Evolutionary conservation across 768 basidiomycete species (phyloP).

Genomic region (Russula virescens): DNA sequence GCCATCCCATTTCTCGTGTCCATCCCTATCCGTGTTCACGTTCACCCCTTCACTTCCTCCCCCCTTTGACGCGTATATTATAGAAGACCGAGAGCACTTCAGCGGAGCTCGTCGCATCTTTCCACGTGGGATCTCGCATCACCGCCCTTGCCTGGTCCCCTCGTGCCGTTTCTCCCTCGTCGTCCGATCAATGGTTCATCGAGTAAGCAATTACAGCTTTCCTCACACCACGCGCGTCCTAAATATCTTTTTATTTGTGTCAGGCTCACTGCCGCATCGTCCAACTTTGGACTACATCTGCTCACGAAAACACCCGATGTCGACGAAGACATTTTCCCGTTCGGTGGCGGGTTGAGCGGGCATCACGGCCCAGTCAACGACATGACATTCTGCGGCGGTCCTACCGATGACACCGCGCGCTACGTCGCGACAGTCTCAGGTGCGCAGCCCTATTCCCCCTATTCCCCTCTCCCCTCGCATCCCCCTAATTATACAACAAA

Average conservation of each 20-base stretch:
- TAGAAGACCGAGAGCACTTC: constrained; percentile 36
- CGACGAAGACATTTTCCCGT: constrained; percentile 54
- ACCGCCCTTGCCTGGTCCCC: constrained; percentile 80
- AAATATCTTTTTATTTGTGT: background rate
- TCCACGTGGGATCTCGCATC: constrained; percentile 63
- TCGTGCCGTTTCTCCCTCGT: constrained; percentile 57
- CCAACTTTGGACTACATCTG: constrained; percentile 65
- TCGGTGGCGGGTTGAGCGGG: constrained; percentile 76
- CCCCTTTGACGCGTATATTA: constrained; percentile 34
- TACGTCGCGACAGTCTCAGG: constrained; percentile 82
- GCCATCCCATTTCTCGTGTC: background rate
- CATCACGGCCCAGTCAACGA: constrained; percentile 76
- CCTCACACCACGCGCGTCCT: constrained; percentile 8
- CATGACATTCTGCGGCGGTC: constrained; percentile 75
- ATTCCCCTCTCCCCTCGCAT: constrained; percentile 9
- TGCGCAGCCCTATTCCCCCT: constrained; percentile 26
- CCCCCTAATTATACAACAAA: no score
- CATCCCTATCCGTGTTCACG: constrained; percentile 17
- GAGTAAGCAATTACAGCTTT: constrained; percentile 44
- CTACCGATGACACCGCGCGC: constrained; percentile 56
- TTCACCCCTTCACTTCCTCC: no score
- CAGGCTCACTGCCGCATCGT: constrained; percentile 63
- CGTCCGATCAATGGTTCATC: constrained; percentile 59
- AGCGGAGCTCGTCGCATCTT: constrained; percentile 54
- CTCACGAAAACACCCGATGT: constrained; percentile 50